Evolutionary conservation across 2,329 filamentous ascomycete species (phyloP), one percentile per base, ranked within the genome.

Genomic region (Cordyceps tenuipes): DNA sequence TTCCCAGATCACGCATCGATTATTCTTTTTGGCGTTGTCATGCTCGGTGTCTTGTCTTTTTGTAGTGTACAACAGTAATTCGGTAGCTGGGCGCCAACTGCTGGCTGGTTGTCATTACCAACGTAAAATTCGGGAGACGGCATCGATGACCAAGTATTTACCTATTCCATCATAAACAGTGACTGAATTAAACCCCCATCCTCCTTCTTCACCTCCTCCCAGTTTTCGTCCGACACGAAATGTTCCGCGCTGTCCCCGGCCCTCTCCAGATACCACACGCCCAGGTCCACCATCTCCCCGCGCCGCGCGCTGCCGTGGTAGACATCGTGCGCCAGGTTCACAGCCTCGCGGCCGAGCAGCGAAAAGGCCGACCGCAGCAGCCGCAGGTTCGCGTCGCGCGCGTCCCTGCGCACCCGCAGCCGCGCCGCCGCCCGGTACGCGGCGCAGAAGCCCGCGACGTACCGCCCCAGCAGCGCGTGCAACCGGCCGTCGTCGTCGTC

Each of bases 1-100:
- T 63, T 63, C 62, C 62, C 62, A 63, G 62, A 63, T 63, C 62
- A 62, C 62, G 62, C 62, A 63, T 49, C 12, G 47, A 34, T 43
- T 43, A 13, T 49, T 41, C 44, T 61, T 61, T 61, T 60, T 60
- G 47, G 29, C n/a, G n/a, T 47, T 50, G 31, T 5, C 41, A 15
- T 47, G 3, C 3, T 46, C 12, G 17, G 8, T 6, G 5, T 13
- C 10, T 2, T 23, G 9, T 46, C 10, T 9, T 58, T 58, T 58
- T 47, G 44, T 3, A 7, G 21, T 15, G 13, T 12, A 43, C 17
- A n/a, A n/a, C 17, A 4, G 15, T 3, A 1, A 2, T 17, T 5
- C n/a, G 13, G 39, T 43, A 8, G 39, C 12, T 29, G 29, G 29
- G 29, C 29, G 29, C 4, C 5, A 5, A 29, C 29, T 29, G 7